Conservation (phyloP, 2,329 filamentous ascomycete species). For the Didymella pinodella region DNA sequence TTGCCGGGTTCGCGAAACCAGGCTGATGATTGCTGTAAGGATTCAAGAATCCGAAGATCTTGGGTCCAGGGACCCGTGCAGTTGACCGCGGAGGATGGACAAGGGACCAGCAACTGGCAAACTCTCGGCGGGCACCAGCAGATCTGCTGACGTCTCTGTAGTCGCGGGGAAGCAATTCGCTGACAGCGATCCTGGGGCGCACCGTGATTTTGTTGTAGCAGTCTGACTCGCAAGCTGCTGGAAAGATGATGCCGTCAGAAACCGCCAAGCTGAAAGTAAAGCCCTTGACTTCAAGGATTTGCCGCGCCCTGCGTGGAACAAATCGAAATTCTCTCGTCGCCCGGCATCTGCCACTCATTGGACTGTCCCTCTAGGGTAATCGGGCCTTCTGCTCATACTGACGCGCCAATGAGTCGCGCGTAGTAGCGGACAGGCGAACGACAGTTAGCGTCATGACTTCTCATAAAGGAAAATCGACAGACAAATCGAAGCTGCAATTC, state of each 20-base stretch:
- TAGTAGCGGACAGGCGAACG: conserved; percentile 5
- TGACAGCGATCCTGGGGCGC: conserved; percentile 9
- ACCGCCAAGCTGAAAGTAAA: conserved; percentile 8
- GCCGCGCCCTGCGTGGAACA: conserved; percentile 6
- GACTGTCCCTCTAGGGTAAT: conserved; percentile 1
- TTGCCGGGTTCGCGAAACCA: conserved; percentile 9
- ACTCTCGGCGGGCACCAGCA: conserved; percentile 1
- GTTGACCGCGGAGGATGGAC: background rate
- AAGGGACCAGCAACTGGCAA: conserved; percentile 2
- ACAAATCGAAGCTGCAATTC: background rate
- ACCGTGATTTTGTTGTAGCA: conserved; percentile 1
- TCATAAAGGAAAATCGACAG: background rate
- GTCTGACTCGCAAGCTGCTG: conserved; percentile 11
- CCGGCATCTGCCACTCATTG: conserved; percentile 9
- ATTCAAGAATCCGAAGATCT: conserved; percentile 1
- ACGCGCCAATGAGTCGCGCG: conserved; percentile 14
- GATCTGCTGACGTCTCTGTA: conserved; percentile 6
- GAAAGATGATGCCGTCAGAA: conserved; percentile 2
- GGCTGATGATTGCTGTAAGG: conserved; percentile 19
- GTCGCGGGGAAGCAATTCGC: conserved; percentile 7
- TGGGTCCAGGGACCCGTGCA: conserved; percentile 7
- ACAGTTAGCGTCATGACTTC: conserved; percentile 2
- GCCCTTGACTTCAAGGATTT: conserved; percentile 1
- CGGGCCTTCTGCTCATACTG: conserved; percentile 10
- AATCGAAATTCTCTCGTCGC: conserved; percentile 5